Percentiles rank a stretch among this genome's conserved stretches.
Evolutionary conservation across 345 rosid genomes (phyloP).

Genomic region (Gossypium sturtianum): DNA sequence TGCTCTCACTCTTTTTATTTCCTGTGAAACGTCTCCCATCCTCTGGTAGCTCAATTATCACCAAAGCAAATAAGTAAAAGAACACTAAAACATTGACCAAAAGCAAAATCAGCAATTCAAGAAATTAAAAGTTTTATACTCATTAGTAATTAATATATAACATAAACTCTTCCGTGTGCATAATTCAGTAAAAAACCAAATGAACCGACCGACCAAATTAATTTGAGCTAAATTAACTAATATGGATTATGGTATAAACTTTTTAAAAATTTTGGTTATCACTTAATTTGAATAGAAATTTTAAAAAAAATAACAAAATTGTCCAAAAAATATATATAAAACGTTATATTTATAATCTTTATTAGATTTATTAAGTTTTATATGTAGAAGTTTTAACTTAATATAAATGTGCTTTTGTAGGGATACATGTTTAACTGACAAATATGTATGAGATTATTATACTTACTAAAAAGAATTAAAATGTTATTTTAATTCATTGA

Average conservation of each 20-base stretch:
- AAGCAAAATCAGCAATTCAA: not conserved
- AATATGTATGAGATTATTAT: not conserved
- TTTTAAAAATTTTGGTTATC: too few species aligned
- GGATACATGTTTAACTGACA: not conserved
- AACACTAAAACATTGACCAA: not conserved
- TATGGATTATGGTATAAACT: not conserved
- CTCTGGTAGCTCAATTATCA: conserved; percentile 41
- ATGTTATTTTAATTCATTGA: not conserved
- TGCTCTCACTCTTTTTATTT: conserved; percentile 83
- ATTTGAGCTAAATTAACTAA: not conserved
- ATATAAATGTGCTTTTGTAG: not conserved
- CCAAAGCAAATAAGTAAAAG: not conserved
- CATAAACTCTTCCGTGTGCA: not conserved
- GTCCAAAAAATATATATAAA: not conserved
- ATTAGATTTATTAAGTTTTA: not conserved
- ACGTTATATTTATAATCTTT: not conserved
- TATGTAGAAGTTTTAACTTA: not conserved
- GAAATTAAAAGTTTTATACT: not conserved
- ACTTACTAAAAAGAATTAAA: not conserved
- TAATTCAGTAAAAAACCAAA: not conserved
- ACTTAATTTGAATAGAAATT: too few species aligned
- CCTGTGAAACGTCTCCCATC: conserved; percentile 75
- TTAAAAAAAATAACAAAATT: not conserved
- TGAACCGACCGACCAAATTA: not conserved
- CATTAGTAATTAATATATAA: not conserved